Base-by-base conservation (phyloP, 2,329 filamentous ascomycete species). In the Chrysoporthe cubensis region DNA sequence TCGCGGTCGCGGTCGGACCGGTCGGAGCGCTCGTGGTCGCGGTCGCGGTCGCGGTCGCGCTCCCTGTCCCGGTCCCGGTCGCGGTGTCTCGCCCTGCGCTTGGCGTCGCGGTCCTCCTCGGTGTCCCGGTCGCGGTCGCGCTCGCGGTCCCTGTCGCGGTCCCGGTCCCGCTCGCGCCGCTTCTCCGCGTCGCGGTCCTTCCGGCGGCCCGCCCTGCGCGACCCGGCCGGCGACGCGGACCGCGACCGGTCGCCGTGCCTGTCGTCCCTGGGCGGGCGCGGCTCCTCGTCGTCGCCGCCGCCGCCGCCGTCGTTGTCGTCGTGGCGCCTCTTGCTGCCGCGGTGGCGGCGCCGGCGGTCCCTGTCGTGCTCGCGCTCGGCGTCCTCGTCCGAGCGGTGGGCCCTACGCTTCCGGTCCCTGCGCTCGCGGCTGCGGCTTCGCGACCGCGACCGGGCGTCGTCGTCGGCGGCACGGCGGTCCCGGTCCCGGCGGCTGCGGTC, bases 1-100 rank as follows among this genome's bases (percentile, higher is more conserved):
- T 79, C 80, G 21, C 77, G 73, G 61, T 81, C 80, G 43, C 79
- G 75, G 21, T 84, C 81, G 9, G 57, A 42, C 57, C 57, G 57
- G n/a, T 60, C 57, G 9, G 57, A 44, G 13, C 75, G 70, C 32
- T 75, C 73, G 13, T 73, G 72, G 18, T 75, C 74, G 8, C 64
- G 64, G 7, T 73, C 71, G 13, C 69, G 74, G 56, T 79, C 80
- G n/a, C 77, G 73, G 61, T 81, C 80, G 43, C 79, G 75, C 32
- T 75, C 73, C 9, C 73, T 72, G 18, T 75, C 74, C 6, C 64
- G 61, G 5, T 73, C 71, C 13, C 69, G 61, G 34, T 71, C 71
- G 2, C 57, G 57, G n/a, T 60, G 57, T 43, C 57, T 42, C n/a
- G 57, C 32, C 21, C 21, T 60, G 3, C 32, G 62, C 46, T 54